Evolutionary conservation across 495 filamentous ascomycete species (phyloP), one percentile per base, ranked within the genome.

Genomic region (Paragyromitra xinjiangensis): DNA sequence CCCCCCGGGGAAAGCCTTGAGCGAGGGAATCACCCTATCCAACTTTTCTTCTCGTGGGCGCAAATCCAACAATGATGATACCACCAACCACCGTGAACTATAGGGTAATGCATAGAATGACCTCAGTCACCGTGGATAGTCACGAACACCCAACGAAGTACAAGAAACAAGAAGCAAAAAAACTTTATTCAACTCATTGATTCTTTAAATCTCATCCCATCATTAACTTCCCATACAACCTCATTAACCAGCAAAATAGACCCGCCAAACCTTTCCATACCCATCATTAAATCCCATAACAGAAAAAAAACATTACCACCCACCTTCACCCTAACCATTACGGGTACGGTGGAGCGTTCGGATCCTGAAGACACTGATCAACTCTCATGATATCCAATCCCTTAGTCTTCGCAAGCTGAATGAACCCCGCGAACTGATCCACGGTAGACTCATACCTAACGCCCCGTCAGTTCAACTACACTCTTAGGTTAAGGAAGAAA

Each of bases 351-450:
- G 91, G 91, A 61, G 90, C 90, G 55, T 87, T 84, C 4, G 89
- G 90, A 83, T 94, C 92, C 84, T 88, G 87, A 84, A 94, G 83
- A 81, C 92, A 94, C 85, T 93, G 92, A 80, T 94, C 92, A 59
- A 94, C 88, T 26, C 92, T 85, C 92, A 94, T 93, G 59, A 94
- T 83, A 72, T 86, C 83, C 84, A 91, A 88, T 26, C 91, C 91
- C 3, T 86, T 88, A 7, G 72, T 84, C 84, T 90, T 93, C 22
- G 92, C 90, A 45, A 90, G 85, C 59, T 84, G 81, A 78, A 94
- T 93, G 81, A 92, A 90, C 81, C 90, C 85, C 42, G 85, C 83
- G 61, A 94, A 85, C 77, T 92, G 91, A 24, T 83, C 79, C 11
- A 93, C 91, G 26, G 92, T 94, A 34, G 85, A 88, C 39, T 88